phyloP scores from a whole-genome alignment of 257 asterid genomes.

The Apocynum venetum region DNA sequence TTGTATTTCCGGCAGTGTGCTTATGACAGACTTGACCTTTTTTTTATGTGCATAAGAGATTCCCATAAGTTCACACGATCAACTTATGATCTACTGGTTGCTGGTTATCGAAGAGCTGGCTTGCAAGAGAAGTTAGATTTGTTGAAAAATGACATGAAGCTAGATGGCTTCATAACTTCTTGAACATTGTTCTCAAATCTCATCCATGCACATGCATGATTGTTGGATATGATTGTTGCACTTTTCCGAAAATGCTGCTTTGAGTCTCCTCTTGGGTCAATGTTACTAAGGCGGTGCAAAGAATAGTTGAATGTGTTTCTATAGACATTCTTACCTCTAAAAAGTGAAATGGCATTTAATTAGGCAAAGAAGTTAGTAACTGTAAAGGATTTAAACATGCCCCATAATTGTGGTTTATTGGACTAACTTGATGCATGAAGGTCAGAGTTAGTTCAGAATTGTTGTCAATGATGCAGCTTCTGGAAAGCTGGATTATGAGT shows the following conservation, averaged over 20 bases:
- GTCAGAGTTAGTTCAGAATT: not conserved
- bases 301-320: not conserved
- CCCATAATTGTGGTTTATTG: not conserved
- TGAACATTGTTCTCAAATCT: not conserved
- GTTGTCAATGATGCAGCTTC: not conserved
- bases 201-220: not conserved
- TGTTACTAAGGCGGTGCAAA: not conserved
- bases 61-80: conserved; percentile 32
- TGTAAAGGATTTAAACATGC: not conserved
- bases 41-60: conserved; percentile 31
- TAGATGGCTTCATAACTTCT: conserved; percentile 19
- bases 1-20: conserved; percentile 45
- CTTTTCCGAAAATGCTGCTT: not conserved
- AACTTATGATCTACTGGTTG: conserved; percentile 39
- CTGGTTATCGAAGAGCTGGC: conserved; percentile 47
- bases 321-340: not conserved
- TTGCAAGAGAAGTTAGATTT: conserved; percentile 23
- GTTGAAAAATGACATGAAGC: conserved; percentile 39
- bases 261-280: not conserved
- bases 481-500: not conserved
- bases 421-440: not conserved
- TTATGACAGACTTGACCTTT: conserved; percentile 39
- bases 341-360: not conserved
- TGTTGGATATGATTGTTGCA: no score
- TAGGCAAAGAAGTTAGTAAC: not conserved